Percentiles rank a stretch among this genome's conserved stretches.
phyloP scores from a whole-genome alignment of 2,329 filamentous ascomycete genomes.

The Colletotrichum tabaci region DNA sequence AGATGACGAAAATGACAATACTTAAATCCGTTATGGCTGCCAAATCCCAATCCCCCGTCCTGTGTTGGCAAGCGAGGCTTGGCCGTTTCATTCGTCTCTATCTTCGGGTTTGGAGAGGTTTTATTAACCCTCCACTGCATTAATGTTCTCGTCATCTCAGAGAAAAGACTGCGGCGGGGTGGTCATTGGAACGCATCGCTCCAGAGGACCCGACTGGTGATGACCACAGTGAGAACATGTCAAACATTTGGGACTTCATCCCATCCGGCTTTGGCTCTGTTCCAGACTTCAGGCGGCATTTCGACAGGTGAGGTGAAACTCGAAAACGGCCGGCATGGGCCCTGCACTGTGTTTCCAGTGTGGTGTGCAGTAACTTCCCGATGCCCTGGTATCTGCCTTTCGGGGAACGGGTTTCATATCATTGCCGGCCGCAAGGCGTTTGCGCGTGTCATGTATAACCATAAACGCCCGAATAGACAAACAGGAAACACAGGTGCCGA shows the following conservation, averaged over 20 bases:
- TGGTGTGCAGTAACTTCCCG: background rate
- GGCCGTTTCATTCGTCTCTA: too few species aligned
- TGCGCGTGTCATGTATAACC: background rate
- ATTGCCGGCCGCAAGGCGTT: background rate
- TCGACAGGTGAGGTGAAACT: background rate
- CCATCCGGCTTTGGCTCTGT: background rate
- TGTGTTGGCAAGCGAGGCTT: too few species aligned
- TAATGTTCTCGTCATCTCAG: background rate
- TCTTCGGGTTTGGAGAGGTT: background rate
- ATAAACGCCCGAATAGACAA: too few species aligned
- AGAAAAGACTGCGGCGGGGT: background rate
- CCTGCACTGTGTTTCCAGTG: background rate
- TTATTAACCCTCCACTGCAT: background rate
- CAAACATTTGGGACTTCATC: constrained; percentile 22
- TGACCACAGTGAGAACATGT: background rate
- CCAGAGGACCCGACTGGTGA: background rate
- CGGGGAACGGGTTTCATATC: background rate
- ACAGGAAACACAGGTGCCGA: too few species aligned
- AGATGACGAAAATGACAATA: background rate
- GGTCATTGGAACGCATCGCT: too few species aligned
- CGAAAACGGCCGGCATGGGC: background rate
- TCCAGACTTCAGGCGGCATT: background rate
- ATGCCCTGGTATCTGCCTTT: background rate
- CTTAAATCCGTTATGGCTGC: background rate
- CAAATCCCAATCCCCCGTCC: background rate